Conservation (phyloP, 164 flowering plant species). For the Piper longum region DNA sequence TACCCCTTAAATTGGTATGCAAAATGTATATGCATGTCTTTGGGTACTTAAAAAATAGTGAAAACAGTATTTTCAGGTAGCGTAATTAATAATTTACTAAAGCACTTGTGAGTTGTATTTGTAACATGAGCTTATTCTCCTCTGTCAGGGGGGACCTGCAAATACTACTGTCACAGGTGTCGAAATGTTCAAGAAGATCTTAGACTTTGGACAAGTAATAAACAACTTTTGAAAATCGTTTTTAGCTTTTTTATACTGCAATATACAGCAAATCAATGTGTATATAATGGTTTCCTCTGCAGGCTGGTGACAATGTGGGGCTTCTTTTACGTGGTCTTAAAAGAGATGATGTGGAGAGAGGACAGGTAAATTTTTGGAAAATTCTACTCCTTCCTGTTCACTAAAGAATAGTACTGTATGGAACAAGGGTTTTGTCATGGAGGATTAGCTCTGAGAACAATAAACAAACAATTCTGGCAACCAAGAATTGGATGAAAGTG, state of each 20-base stretch:
- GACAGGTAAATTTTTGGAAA: constrained; percentile 40
- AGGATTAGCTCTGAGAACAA: too few relatives aligned
- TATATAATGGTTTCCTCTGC: constrained; percentile 1
- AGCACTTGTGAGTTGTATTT: too few relatives aligned
- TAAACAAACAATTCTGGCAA: too few relatives aligned
- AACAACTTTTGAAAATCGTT: background rate
- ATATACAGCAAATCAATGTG: background rate
- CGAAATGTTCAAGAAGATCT: constrained; percentile 94
- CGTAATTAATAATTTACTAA: too few relatives aligned
- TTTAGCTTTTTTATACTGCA: background rate
- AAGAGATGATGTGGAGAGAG: constrained; percentile 78
- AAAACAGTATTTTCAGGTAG: too few relatives aligned
- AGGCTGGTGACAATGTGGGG: constrained; percentile 99
- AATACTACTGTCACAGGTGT: constrained; percentile 91
- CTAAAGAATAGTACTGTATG: too few relatives aligned
- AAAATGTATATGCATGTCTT: too few relatives aligned
- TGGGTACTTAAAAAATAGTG: too few relatives aligned
- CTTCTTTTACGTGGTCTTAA: constrained; percentile 93
- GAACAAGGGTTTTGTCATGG: too few relatives aligned
- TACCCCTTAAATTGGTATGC: too few relatives aligned
- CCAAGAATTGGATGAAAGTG: too few relatives aligned
- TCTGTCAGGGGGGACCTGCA: constrained; percentile 41
- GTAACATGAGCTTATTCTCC: background rate
- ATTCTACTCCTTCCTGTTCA: background rate
- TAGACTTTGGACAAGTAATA: constrained; percentile 79